phyloP scores from a whole-genome alignment of 306 rosid genomes.

The Mimosa bimucronata region DNA sequence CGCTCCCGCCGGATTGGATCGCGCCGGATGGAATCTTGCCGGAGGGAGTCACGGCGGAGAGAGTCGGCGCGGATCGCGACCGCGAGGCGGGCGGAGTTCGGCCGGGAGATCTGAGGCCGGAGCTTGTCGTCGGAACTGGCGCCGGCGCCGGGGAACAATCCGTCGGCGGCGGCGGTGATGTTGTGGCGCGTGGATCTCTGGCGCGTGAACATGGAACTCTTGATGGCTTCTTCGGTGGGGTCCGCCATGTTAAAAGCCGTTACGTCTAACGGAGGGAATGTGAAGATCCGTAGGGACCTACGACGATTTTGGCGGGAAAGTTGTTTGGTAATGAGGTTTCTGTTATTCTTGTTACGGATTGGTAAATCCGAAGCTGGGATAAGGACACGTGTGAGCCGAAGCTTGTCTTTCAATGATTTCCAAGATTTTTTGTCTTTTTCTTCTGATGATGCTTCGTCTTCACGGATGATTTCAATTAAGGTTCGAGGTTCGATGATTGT shows the following conservation, averaged over 20 bases:
- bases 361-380: slow-evolving; percentile 75
- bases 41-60: slow-evolving; percentile 9
- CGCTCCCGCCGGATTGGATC: slow-evolving; percentile 38
- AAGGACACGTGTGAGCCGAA: slow-evolving; percentile 64
- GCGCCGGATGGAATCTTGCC: slow-evolving; percentile 34
- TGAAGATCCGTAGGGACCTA: background rate
- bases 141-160: too few relatives aligned
- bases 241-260: slow-evolving; percentile 22
- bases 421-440: slow-evolving; percentile 66
- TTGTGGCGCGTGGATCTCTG: slow-evolving; percentile 34
- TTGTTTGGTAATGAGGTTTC: background rate
- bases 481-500: slow-evolving; percentile 42
- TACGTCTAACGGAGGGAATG: slow-evolving; percentile 25
- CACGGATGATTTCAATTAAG: slow-evolving; percentile 69
- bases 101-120: slow-evolving; percentile 44
- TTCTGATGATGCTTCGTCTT: slow-evolving; percentile 44
- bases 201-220: slow-evolving; percentile 24
- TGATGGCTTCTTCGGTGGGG: slow-evolving; percentile 23
- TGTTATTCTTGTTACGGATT: slow-evolving; percentile 23
- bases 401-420: slow-evolving; percentile 77
- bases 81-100: slow-evolving; percentile 37
- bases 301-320: background rate
- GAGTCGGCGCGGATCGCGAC: slow-evolving; percentile 1
- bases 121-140: slow-evolving; percentile 26
- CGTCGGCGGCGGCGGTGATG: too few relatives aligned